Conservation (phyloP, 495 filamentous ascomycete species). For the Hyaloscypha finlandica region DNA sequence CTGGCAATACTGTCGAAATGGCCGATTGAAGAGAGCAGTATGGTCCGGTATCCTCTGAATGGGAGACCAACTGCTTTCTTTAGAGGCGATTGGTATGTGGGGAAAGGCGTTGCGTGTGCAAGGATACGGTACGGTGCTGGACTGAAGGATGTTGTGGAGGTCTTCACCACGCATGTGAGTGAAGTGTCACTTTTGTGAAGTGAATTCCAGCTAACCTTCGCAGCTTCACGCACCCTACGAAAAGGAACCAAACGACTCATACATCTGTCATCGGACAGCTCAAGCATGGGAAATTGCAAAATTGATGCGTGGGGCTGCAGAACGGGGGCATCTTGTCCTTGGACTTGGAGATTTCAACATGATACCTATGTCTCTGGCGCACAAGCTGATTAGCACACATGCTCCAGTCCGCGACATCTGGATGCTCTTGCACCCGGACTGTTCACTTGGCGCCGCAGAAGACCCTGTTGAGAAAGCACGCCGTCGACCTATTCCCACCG, state of each 20-base stretch:
- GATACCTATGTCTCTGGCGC: constrained; percentile 83
- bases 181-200: background rate
- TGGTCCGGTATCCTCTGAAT: constrained; percentile 88
- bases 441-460: constrained; percentile 68
- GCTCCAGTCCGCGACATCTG: constrained; percentile 81
- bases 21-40: constrained; percentile 92
- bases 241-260: constrained; percentile 75
- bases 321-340: constrained; percentile 81
- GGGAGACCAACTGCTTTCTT: constrained; percentile 92
- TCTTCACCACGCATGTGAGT: constrained; percentile 86
- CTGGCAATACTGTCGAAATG: constrained; percentile 91
- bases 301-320: constrained; percentile 80
- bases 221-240: constrained; percentile 90
- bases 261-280: constrained; percentile 84
- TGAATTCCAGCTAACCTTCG: constrained; percentile 11
- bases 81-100: constrained; percentile 92
- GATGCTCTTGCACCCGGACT: constrained; percentile 77
- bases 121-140: constrained; percentile 71
- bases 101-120: constrained; percentile 90
- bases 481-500: constrained; percentile 60
- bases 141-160: constrained; percentile 72
- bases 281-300: constrained; percentile 98
- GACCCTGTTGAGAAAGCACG: constrained; percentile 63
- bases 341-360: constrained; percentile 96
- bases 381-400: constrained; percentile 77